Evolutionary conservation across 225 moss, liverwort and hornwort genomes (phyloP), one percentile per base, ranked within the genome.

Genomic region (Climacium dendroides): DNA sequence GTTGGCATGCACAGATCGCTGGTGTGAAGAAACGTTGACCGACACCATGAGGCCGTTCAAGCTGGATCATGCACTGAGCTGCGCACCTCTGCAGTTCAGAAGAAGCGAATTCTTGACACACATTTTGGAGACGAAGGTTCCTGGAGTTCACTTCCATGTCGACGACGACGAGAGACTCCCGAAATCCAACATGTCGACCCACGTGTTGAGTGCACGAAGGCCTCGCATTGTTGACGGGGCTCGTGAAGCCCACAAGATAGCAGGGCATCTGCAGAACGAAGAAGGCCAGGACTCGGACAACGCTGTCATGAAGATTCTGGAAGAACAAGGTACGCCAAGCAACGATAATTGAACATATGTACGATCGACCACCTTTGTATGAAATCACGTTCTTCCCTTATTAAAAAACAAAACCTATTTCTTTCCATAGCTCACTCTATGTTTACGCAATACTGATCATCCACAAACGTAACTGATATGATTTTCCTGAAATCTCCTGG

Each of bases 131-230:
- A 55, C 55, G 6, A 25, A 77, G 25, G n/a, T 25, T 54, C 77
- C 26, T 7, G 55, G 37, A 55, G n/a, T 55, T 37, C 77, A 55
- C 77, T 77, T 55, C 37, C 0, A 55, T 77, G 8, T 55, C 16
- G 37, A 37, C 6, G 54, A 54, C n/a, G n/a, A 77, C 19, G 77
- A 25, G n/a, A 10, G 2, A 4, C n/a, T 77, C n/a, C 25, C n/a
- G 0, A n/a, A 54, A n/a, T 25, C 77, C 54, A 54, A 0, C n/a
- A 24, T 2, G 15, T 4, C 25, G n/a, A 24, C 54, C 15, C 15
- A n/a, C 54, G 10, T 76, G n/a, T 15, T n/a, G 67, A 5, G 5
- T 65, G 10, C 19, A 65, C 17, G 5, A 65, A 65, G 34, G 34
- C 76, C 24, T 76, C 24, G 35, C 53, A 76, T 53, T 53, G 54